Percentiles rank a stretch among this genome's conserved stretches.
phyloP scores from a whole-genome alignment of 768 basidiomycete species.

The Piloderma croceum region DNA sequence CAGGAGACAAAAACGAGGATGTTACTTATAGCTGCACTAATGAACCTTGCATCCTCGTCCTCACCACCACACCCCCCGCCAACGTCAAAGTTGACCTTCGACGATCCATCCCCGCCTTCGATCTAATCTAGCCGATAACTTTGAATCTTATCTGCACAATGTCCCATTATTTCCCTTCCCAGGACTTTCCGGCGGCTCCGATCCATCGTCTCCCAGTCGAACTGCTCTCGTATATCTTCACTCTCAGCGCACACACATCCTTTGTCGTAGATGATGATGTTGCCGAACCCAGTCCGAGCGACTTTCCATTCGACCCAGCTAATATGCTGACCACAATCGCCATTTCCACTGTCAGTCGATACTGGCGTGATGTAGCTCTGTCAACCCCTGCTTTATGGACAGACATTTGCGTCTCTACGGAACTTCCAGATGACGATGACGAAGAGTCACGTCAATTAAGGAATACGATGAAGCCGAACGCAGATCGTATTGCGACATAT shows the following conservation, averaged over 20 bases:
- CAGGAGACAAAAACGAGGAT: too few relatives aligned
- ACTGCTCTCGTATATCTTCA: conserved; percentile 52
- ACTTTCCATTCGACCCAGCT: conserved; percentile 31
- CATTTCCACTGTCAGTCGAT: conserved; percentile 43
- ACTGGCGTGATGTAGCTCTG: conserved; percentile 49
- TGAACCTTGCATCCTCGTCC: too few relatives aligned
- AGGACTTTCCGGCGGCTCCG: too few relatives aligned
- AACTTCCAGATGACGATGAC: conserved; percentile 2
- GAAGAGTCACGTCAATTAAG: conserved; percentile 1
- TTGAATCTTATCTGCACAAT: too few relatives aligned
- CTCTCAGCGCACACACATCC: conserved; percentile 36
- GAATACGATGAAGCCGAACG: conserved; percentile 28
- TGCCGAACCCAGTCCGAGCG: conserved; percentile 7
- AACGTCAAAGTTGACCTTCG: too few relatives aligned
- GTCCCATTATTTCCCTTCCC: too few relatives aligned
- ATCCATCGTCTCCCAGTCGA: conserved; percentile 49
- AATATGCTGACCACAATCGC: conserved; percentile 40
- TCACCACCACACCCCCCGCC: too few relatives aligned
- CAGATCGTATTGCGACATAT: conserved; percentile 34
- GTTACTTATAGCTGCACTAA: too few relatives aligned
- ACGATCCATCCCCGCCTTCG: too few relatives aligned
- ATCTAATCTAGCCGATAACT: too few relatives aligned
- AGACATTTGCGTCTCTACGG: conserved; percentile 7
- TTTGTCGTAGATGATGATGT: conserved; percentile 17
- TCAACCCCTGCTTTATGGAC: conserved; percentile 44